A percentile compares a stretch with the other conserved stretches of the same genome.
phyloP scores from a whole-genome alignment of 371 early-diverging fungal genomes.

The Mortierella sp. region DNA sequence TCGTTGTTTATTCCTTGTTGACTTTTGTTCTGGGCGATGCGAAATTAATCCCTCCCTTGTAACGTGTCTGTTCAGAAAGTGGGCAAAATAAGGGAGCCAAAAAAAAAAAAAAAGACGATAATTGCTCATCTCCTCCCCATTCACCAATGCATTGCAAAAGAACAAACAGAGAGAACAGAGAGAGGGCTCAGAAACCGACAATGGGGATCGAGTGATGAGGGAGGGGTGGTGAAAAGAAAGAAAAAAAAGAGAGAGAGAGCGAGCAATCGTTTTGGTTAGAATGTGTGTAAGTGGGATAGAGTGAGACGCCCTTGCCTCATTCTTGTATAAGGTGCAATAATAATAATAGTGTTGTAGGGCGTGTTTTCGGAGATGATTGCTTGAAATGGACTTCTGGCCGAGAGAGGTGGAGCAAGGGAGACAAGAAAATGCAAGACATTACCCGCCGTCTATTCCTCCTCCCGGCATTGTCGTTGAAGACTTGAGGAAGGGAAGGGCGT shows the following conservation, averaged over 20 bases:
- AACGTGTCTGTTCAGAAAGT: not conserved
- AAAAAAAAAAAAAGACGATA: not conserved
- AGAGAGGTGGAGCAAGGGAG: not conserved
- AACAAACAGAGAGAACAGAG: not conserved
- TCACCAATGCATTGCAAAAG: not conserved
- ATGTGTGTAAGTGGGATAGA: too few species aligned
- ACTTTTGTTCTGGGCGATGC: not conserved
- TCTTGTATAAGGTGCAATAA: not conserved
- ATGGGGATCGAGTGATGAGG: not conserved
- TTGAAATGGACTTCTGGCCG: constrained; percentile 14
- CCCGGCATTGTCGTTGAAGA: too few species aligned
- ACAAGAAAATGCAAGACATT: not conserved
- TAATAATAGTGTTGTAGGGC: not conserved
- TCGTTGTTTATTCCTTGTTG: not conserved
- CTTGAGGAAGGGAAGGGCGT: not conserved
- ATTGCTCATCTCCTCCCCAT: not conserved
- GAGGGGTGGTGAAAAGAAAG: not conserved
- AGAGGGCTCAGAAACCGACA: constrained; percentile 4
- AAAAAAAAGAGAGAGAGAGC: not conserved
- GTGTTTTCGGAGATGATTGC: constrained; percentile 13
- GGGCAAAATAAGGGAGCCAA: not conserved
- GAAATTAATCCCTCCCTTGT: not conserved
- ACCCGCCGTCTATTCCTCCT: not conserved
- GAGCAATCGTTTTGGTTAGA: not conserved
- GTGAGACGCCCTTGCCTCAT: constrained; percentile 4